Percentiles rank a stretch among this genome's conserved stretches.
Evolutionary conservation across 352 stramenopile species (phyloP).

Genomic region (Nothophytophthora sp.): DNA sequence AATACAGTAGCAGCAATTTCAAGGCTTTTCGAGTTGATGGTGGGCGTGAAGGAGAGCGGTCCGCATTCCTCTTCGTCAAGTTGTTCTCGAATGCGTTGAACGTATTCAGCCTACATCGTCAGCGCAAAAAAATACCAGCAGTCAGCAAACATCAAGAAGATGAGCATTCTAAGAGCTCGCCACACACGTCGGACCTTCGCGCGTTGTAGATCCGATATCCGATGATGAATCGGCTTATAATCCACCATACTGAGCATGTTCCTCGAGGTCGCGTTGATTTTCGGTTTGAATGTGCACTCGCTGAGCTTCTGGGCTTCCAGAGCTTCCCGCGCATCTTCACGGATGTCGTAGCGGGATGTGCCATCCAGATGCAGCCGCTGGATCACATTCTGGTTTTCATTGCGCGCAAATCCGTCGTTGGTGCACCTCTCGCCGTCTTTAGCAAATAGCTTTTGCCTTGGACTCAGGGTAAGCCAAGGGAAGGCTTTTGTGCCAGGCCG

Average conservation of each 20-base stretch:
- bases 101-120: constrained; percentile 30
- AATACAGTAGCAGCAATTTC: constrained; percentile 55
- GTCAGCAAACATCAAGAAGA: not conserved
- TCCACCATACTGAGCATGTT: constrained; percentile 34
- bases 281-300: constrained; percentile 70
- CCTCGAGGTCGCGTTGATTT: constrained; percentile 57
- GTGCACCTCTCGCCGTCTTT: not conserved
- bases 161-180: not conserved
- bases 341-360: constrained; percentile 50
- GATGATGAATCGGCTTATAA: constrained; percentile 75
- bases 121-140: constrained; percentile 1
- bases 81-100: constrained; percentile 52
- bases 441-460: constrained; percentile 28
- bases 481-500: constrained; percentile 34
- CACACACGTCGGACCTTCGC: constrained; percentile 45
- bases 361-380: constrained; percentile 70
- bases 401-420: constrained; percentile 4
- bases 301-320: constrained; percentile 51
- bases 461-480: constrained; percentile 65
- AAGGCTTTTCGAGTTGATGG: constrained; percentile 69
- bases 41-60: constrained; percentile 44
- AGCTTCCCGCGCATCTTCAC: constrained; percentile 45
- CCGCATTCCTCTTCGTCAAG: constrained; percentile 37
- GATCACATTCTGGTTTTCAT: constrained; percentile 33
- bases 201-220: constrained; percentile 60